Base-by-base conservation (phyloP, 139 green algal genomes). In the Ulvella scutata region DNA sequence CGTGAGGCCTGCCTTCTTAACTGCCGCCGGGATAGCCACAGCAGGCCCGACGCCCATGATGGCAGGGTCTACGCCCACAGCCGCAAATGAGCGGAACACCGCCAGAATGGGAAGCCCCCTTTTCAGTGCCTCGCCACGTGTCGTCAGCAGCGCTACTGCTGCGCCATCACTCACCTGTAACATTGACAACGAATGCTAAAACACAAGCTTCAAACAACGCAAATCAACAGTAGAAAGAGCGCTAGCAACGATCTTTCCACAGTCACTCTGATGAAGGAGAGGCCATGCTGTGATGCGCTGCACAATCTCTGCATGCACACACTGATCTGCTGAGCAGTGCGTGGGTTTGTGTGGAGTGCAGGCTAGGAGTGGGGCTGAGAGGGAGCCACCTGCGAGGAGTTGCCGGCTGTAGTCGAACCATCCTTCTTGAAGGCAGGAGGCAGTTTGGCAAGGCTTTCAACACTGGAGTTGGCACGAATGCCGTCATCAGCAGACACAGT, bases 31-130 rank as follows among this genome's bases (percentile, higher is more conserved):
- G 80, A 99, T 99, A 78, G 95, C 95, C 20, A 94, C 85, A 4
- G 93, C 92, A 33, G 95, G 95, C 20, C 95, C 95, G 33, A 99
- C 85, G 39, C 95, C 95, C 94, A 98, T 99, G 77, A 99, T 89
- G 28, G 89, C 86, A 0, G 95, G 95, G 79, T 97, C 92, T 44
- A 97, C 91, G 29, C 95, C 95, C 20, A 98, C 93, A 2, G 86
- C 92, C 39, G 85, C 78, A 82, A 97, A 97, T 72, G 44, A 82
- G 44, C 92, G 86, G 85, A 97, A 99, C 74, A 97, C 85, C 61
- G 87, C 93, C 60, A 99, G 77, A 31, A 98, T 85, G 40, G 91
- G 92, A 75, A 99, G 83, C 17, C 88, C 83, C 4, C 93, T 81
- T 7, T 75, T 73, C 33, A 86, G 21, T 4, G 95, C 95, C 86